Evolutionary conservation across 306 rosid species (phyloP), one percentile per base, ranked within the genome.

Genomic region (Sicyos edulis): DNA sequence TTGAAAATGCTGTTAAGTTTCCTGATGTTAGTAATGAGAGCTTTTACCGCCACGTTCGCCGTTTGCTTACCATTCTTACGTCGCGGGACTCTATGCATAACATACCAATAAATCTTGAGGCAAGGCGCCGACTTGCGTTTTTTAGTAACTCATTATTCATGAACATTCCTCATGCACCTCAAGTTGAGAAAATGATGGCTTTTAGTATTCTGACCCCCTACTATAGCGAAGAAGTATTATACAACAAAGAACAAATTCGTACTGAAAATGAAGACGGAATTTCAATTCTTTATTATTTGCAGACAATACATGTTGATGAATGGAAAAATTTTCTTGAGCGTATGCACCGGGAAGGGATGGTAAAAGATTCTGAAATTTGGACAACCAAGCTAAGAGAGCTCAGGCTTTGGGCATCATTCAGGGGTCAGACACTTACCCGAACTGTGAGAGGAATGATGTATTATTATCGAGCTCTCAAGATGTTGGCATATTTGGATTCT

Each of bases 391-490:
- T 88, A 60, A 86, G 90, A 84, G 97, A 93, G 59, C 80, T 93
- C 71, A 90, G 97, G 89, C 95, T 87, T 47, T 93, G 98, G 98
- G 97, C 97, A 17, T 93, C 98, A 45, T 87, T 79, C 85, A 82
- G 98, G 75, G 98, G 98, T 50, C 98, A 90, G 81, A 90, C 98
- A 34, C 82, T 93, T 29, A 65, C 95, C 2, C 86, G 92, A 49
- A 93, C 98, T 19, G 98, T 93, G 56, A 83, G 98, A 81, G 98
- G 98, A 73, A 93, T 90, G 98, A 93, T 93, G 96, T 93, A 90
- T 78, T 88, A 93, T 76, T 88, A 87, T 72, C 88, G 92, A 59
- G 98, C 98, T 47, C 96, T 93, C 72, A 93, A 88, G 84, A 90
- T 90, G 96, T 76, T 90, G 85, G 88, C 91, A 22, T 93, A 90